A percentile compares a stretch with the other conserved stretches of the same genome.
Evolutionary conservation across 148 eudicot species (phyloP).

Genomic region (Cornus florida): DNA sequence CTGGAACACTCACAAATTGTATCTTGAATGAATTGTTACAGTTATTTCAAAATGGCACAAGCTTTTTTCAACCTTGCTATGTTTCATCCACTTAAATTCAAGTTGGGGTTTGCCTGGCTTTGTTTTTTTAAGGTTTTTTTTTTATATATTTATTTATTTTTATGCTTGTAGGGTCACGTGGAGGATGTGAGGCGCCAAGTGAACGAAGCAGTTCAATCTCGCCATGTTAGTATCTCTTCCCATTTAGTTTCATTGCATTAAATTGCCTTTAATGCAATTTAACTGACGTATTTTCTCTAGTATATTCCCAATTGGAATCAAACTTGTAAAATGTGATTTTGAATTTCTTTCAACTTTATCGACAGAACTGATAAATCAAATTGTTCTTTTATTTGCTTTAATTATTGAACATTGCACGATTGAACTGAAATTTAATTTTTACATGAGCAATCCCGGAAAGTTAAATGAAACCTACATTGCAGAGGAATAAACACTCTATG

Average conservation of each 20-base stretch:
- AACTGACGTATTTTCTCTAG: no score
- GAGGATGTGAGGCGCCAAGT: slow-evolving; percentile 78
- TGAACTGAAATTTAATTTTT: no score
- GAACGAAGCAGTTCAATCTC: slow-evolving; percentile 77
- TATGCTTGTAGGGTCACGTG: slow-evolving; percentile 65
- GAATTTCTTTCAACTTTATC: not conserved
- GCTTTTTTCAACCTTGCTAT: no score
- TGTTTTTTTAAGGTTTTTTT: not conserved
- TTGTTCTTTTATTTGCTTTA: not conserved
- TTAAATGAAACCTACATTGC: not conserved
- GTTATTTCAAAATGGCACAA: no score
- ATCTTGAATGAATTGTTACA: no score
- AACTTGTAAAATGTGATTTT: not conserved
- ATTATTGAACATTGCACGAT: not conserved
- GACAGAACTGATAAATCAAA: no score
- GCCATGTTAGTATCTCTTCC: slow-evolving; percentile 65
- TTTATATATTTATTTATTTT: not conserved
- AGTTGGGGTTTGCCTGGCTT: no score
- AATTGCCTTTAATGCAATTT: not conserved
- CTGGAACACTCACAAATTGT: no score
- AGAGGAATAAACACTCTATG: not conserved
- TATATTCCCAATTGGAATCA: not conserved
- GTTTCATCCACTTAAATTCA: no score
- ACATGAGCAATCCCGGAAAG: not conserved
- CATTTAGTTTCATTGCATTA: not conserved